phyloP scores from a whole-genome alignment of 306 rosid species.

The Vigna radiata region DNA sequence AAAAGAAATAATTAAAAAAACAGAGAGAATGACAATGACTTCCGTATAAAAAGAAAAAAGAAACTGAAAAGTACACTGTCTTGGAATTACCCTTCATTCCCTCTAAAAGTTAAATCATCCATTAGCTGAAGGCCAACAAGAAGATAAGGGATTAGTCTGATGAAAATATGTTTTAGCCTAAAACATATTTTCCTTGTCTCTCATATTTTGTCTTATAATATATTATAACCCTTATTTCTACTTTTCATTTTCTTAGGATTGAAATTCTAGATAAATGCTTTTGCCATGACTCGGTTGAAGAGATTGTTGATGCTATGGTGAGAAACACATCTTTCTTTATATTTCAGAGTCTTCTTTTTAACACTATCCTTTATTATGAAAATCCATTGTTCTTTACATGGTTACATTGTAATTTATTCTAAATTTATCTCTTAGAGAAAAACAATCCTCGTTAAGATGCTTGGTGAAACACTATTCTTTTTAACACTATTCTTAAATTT shows the following conservation, averaged over 20 bases:
- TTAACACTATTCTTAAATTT: slow-evolving; percentile 13
- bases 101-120: not conserved
- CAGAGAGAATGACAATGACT: slow-evolving; percentile 7
- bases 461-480: no score
- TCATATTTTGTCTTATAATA: slow-evolving; percentile 4
- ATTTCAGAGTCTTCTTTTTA: slow-evolving; percentile 24
- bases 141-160: not conserved
- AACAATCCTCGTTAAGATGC: not conserved
- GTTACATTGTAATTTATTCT: not conserved
- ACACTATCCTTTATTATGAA: slow-evolving; percentile 14
- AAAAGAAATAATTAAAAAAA: slow-evolving; percentile 1
- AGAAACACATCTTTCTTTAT: slow-evolving; percentile 38
- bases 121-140: not conserved
- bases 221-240: slow-evolving; percentile 33
- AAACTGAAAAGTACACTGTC: slow-evolving; percentile 6
- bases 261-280: slow-evolving; percentile 83
- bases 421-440: not conserved
- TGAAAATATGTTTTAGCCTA: slow-evolving; percentile 1
- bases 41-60: not conserved
- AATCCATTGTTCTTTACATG: slow-evolving; percentile 7
- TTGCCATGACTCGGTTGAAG: slow-evolving; percentile 83
- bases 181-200: slow-evolving; percentile 23
- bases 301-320: slow-evolving; percentile 85
- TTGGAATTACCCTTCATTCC: slow-evolving; percentile 17
- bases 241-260: slow-evolving; percentile 59